Evolutionary conservation across 2,329 filamentous ascomycete species (phyloP).

Genomic region (Ascomycota sp.): DNA sequence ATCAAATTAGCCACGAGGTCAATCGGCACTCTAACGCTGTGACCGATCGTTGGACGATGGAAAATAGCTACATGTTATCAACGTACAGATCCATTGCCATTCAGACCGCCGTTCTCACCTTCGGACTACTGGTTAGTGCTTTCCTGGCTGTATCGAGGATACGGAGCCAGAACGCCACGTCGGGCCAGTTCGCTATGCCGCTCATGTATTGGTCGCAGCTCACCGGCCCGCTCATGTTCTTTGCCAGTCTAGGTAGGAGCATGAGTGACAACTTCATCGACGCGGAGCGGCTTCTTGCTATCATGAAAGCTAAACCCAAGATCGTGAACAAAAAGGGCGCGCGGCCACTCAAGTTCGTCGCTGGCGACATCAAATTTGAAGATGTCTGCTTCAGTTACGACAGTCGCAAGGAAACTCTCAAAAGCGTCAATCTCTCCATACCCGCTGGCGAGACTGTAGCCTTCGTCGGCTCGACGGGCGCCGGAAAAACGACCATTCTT

Average conservation of each 20-base stretch:
- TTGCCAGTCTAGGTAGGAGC: conserved; percentile 34
- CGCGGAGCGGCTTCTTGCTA: conserved; percentile 34
- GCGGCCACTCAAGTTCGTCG: conserved; percentile 25
- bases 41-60: conserved; percentile 16
- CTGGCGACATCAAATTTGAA: conserved; percentile 33
- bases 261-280: conserved; percentile 36
- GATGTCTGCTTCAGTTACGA: conserved; percentile 38
- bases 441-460: conserved; percentile 33
- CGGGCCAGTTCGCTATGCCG: conserved; percentile 51
- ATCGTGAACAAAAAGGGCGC: conserved; percentile 31
- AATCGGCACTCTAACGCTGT: conserved; percentile 31
- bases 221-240: conserved; percentile 50
- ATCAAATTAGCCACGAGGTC: conserved; percentile 36
- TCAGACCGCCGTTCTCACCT: conserved; percentile 43
- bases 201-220: conserved; percentile 58
- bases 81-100: conserved; percentile 29
- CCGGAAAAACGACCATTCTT: conserved; percentile 36
- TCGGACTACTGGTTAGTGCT: conserved; percentile 44
- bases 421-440: conserved; percentile 28
- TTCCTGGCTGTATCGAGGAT: conserved; percentile 46
- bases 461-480: conserved; percentile 39
- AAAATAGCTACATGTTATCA: conserved; percentile 17
- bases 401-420: conserved; percentile 35
- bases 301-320: conserved; percentile 36
- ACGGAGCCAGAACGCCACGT: conserved; percentile 33